phyloP scores from a whole-genome alignment of 805 yeast genomes.

The Schizosaccharomyces japonicus region DNA sequence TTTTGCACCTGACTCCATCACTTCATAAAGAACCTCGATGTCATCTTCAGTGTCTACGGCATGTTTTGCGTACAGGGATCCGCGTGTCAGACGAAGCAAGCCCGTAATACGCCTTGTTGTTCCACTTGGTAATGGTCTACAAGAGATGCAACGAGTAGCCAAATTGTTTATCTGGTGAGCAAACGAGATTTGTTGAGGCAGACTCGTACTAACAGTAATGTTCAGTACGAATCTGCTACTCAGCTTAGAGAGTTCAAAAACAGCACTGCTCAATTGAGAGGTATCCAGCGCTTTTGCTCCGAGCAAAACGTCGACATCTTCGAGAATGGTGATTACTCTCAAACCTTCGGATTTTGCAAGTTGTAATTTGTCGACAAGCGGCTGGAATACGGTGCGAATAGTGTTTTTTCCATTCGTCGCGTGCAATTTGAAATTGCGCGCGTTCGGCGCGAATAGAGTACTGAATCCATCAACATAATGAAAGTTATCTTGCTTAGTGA shows the following conservation, averaged over 20 bases:
- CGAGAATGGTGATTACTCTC: neutral
- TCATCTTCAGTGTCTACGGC: neutral
- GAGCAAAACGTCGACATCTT: neutral
- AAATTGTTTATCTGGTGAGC: neutral
- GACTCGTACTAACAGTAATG: neutral
- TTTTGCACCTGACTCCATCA: neutral
- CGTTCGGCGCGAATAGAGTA: neutral
- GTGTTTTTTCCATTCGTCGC: neutral
- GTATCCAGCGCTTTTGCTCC: neutral
- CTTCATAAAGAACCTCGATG: conserved; percentile 2
- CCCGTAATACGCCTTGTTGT: neutral
- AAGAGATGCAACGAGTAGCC: neutral
- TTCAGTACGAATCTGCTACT: neutral
- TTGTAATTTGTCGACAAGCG: neutral
- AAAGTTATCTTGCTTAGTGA: neutral
- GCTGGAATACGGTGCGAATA: neutral
- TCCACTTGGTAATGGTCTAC: neutral
- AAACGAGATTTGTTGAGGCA: neutral
- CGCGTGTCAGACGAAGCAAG: neutral
- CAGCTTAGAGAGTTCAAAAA: neutral
- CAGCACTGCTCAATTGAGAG: neutral
- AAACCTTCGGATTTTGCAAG: neutral
- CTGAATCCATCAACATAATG: neutral
- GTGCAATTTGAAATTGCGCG: neutral
- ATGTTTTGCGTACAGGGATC: neutral